These are phyloP conservation scores for Vaccinium vitisidaea DNA, from an alignment of 148 eudicot genomes.

Conservation along the genomic window DNA sequence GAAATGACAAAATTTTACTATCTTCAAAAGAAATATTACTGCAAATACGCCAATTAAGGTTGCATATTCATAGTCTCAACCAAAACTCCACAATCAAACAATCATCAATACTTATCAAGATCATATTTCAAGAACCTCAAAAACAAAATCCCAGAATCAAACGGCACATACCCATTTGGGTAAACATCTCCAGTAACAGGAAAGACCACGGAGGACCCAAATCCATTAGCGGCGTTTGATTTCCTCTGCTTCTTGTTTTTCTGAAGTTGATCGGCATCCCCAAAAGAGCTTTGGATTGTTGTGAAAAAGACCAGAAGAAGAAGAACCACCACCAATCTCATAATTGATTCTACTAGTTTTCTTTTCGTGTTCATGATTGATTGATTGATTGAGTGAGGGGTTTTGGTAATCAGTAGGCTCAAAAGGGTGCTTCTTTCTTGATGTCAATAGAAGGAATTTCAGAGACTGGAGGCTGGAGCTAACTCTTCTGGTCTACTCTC, in stretches of 20 bases:
- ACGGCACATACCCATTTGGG: slow-evolving; percentile 60
- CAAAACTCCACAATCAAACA: background rate
- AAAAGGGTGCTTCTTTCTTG: background rate
- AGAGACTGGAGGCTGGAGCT: background rate
- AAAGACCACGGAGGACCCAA: slow-evolving; percentile 52
- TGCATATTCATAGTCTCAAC: background rate
- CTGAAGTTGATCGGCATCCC: slow-evolving; percentile 16
- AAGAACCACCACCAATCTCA: background rate
- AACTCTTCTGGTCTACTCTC: background rate
- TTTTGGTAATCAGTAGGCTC: background rate
- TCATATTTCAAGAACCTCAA: background rate
- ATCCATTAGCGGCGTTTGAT: slow-evolving; percentile 9
- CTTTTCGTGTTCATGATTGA: background rate
- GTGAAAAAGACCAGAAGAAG: background rate
- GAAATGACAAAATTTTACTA: background rate
- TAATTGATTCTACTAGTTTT: background rate
- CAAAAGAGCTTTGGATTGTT: slow-evolving; percentile 21
- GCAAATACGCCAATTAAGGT: background rate
- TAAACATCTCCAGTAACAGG: slow-evolving; percentile 71
- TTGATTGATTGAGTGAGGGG: background rate
- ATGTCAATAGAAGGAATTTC: background rate
- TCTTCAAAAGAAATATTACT: too few relatives aligned
- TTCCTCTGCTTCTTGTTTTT: slow-evolving; percentile 6
- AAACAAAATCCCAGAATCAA: background rate
- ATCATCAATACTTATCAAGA: background rate